Percentiles rank a stretch among this genome's conserved stretches.
Conservation (phyloP, 805 yeast genomes). For the Saccharomyces jurei region DNA sequence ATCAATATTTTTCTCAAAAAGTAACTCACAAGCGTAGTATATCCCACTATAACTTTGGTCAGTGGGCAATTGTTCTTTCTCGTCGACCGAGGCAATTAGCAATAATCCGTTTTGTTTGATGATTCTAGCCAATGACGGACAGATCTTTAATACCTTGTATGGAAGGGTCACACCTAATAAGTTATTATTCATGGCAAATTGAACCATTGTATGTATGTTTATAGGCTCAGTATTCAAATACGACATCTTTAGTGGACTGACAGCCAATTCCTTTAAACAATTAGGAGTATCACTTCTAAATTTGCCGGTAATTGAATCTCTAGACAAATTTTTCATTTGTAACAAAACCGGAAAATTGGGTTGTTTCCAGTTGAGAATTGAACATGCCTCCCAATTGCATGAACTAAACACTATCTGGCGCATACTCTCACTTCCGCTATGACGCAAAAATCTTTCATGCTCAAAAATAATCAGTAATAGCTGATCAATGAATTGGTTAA, state of each 20-base stretch:
- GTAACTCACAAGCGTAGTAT: conserved; percentile 14
- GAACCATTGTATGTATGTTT: conserved; percentile 74
- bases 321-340: conserved; percentile 59
- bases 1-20: conserved; percentile 15
- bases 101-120: conserved; percentile 77
- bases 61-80: conserved; percentile 10
- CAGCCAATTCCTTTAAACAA: conserved; percentile 20
- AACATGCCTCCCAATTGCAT: conserved; percentile 81
- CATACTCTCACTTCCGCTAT: conserved; percentile 29
- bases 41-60: conserved; percentile 22
- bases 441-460: conserved; percentile 51
- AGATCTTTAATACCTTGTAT: conserved; percentile 56
- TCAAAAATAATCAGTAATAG: conserved; percentile 65
- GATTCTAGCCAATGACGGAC: conserved; percentile 66
- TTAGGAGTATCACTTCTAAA: conserved; percentile 28
- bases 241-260: conserved; percentile 6
- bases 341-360: conserved; percentile 94
- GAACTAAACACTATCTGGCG: conserved; percentile 80
- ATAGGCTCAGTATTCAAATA: conserved; percentile 32
- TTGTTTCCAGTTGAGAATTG: conserved; percentile 94
- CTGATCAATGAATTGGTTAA: conserved; percentile 70
- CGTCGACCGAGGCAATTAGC: conserved; percentile 55
- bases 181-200: conserved; percentile 74
- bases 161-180: conserved; percentile 79
- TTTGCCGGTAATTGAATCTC: conserved; percentile 6